Conservation (phyloP, 2,329 filamentous ascomycete species). For the Metarhizium brunneum region DNA sequence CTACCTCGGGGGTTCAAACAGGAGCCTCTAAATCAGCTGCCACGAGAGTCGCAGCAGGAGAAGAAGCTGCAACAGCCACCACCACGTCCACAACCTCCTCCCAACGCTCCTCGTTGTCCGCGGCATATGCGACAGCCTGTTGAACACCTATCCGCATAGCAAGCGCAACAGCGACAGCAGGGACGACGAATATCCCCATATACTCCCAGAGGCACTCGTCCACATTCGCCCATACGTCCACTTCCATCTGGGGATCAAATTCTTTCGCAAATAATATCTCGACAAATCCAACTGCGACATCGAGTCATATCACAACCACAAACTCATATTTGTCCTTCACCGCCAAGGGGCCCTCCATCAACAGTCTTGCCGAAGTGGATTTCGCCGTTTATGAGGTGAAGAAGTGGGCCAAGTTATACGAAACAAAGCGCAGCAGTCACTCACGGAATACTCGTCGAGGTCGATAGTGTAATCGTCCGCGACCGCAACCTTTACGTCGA, state of each 20-base stretch:
- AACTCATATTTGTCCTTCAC: not conserved
- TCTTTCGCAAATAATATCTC: no score
- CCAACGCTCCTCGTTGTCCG: not conserved
- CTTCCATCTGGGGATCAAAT: not conserved
- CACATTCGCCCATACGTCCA: not conserved
- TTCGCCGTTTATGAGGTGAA: no score
- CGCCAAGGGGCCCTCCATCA: no score
- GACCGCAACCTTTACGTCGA: not conserved
- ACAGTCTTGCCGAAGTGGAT: no score
- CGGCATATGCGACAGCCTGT: not conserved
- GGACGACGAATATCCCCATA: not conserved
- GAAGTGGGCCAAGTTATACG: no score
- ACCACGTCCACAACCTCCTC: not conserved
- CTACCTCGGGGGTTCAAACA: not conserved
- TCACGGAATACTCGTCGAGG: not conserved
- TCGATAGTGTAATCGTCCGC: not conserved
- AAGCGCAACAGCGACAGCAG: not conserved
- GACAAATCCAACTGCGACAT: not conserved
- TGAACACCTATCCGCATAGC: not conserved
- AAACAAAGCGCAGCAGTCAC: no score
- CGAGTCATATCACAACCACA: not conserved
- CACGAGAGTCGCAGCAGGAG: not conserved
- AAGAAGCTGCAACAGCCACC: not conserved
- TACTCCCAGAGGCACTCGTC: not conserved
- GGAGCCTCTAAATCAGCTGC: not conserved